phyloP scores from a whole-genome alignment of 78 protist genomes.

The Mantamonas sphyraenae region DNA sequence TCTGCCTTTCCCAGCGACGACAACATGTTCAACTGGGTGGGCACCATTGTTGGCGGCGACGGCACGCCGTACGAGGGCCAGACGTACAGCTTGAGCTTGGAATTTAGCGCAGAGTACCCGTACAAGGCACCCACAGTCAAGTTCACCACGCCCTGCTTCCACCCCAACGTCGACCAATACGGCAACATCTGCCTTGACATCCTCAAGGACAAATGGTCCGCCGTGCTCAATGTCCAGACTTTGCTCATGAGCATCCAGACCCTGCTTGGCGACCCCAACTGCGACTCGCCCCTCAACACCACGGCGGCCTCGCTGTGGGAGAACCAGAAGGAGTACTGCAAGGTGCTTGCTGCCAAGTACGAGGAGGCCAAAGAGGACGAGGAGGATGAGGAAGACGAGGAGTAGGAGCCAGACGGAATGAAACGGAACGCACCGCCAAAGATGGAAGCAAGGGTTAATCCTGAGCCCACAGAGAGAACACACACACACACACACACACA shows the following conservation, averaged over 20 bases:
- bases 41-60: slow-evolving; percentile 55
- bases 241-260: slow-evolving; percentile 71
- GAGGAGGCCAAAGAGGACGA: too few species aligned
- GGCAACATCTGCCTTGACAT: slow-evolving; percentile 89
- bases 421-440: too few species aligned
- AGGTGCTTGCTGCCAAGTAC: too few species aligned
- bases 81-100: slow-evolving; percentile 55
- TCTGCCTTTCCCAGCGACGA: slow-evolving; percentile 48
- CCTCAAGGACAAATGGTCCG: slow-evolving; percentile 88
- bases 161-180: slow-evolving; percentile 78
- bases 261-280: slow-evolving; percentile 86
- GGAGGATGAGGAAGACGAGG: too few species aligned
- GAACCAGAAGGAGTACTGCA: slow-evolving; percentile 36
- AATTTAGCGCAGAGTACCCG: slow-evolving; percentile 74
- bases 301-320: slow-evolving; percentile 84
- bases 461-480: too few species aligned
- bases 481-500: too few species aligned
- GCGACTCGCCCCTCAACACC: slow-evolving; percentile 79
- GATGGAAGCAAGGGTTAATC: too few species aligned
- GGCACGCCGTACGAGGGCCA: slow-evolving; percentile 79
- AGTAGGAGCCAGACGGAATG: too few species aligned
- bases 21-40: slow-evolving; percentile 72
- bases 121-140: slow-evolving; percentile 75
- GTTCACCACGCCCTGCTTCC: slow-evolving; percentile 80
- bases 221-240: slow-evolving; percentile 67